Conservation (phyloP, 2,329 filamentous ascomycete genomes). For the Phaeosphaeria sp. region DNA sequence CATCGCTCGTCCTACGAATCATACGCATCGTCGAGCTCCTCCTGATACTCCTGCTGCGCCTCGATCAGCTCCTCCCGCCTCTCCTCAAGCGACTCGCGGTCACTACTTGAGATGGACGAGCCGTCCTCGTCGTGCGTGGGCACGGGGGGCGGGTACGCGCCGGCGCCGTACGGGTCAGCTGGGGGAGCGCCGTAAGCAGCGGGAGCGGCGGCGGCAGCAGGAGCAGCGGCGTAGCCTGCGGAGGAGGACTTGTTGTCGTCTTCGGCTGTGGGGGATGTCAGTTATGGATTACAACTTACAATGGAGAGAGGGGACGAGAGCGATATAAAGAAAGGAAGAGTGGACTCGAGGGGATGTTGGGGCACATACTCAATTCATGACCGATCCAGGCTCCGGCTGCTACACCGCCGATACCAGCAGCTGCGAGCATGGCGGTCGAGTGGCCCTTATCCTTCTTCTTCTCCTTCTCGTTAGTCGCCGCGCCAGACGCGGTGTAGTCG, state of each 20-base stretch:
- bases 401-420: slow-evolving; percentile 65
- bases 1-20: slow-evolving; percentile 10
- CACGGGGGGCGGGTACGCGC: slow-evolving; percentile 38
- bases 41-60: slow-evolving; percentile 59
- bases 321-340: too few relatives aligned
- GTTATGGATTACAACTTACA: too few relatives aligned
- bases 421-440: slow-evolving; percentile 58
- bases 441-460: slow-evolving; percentile 53
- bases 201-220: slow-evolving; percentile 23
- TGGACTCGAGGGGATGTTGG: not conserved
- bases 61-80: slow-evolving; percentile 62
- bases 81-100: slow-evolving; percentile 57
- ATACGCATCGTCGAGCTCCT: slow-evolving; percentile 51
- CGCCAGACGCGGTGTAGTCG: slow-evolving; percentile 30
- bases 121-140: slow-evolving; percentile 53
- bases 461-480: slow-evolving; percentile 34
- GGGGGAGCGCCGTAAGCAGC: slow-evolving; percentile 18
- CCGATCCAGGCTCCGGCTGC: slow-evolving; percentile 66
- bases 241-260: slow-evolving; percentile 37
- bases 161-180: slow-evolving; percentile 18
- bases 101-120: slow-evolving; percentile 48
- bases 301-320: too few relatives aligned
- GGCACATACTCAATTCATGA: slow-evolving; percentile 60
- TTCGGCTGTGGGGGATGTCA: slow-evolving; percentile 33
- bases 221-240: slow-evolving; percentile 18